phyloP scores from a whole-genome alignment of 257 asterid species.

The Solanum pinnatisectum region DNA sequence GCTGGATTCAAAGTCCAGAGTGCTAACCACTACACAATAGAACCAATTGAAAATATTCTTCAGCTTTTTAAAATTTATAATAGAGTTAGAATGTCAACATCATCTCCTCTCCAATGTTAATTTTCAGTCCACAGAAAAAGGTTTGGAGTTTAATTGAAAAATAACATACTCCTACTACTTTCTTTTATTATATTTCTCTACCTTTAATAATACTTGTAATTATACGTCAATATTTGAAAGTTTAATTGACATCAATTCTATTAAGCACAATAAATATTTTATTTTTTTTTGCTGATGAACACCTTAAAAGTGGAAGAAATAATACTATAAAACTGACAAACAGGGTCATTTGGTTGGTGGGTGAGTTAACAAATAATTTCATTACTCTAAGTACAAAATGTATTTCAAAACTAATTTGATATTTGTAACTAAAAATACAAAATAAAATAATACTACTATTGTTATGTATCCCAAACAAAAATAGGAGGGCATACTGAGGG shows the following conservation, averaged over 20 bases:
- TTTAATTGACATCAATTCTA: background rate
- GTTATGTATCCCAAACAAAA: background rate
- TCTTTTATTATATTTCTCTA: background rate
- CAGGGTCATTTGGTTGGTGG: background rate
- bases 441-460: too few species aligned
- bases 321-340: background rate
- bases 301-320: background rate
- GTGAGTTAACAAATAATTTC: background rate
- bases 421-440: too few species aligned
- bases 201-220: background rate
- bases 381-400: too few species aligned
- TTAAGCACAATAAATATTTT: background rate
- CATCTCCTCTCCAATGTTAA: too few species aligned
- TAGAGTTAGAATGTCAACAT: too few species aligned
- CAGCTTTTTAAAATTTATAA: background rate
- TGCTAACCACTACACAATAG: conserved; percentile 98
- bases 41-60: accelerated
- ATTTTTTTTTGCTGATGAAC: background rate
- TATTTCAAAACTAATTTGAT: too few species aligned
- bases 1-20: conserved; percentile 99
- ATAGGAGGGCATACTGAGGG: background rate
- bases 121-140: background rate
- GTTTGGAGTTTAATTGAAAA: background rate
- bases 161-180: too few species aligned
- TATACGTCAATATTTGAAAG: background rate